phyloP scores from a whole-genome alignment of 2,329 filamentous ascomycete species.

The Hypoxylon sp. region DNA sequence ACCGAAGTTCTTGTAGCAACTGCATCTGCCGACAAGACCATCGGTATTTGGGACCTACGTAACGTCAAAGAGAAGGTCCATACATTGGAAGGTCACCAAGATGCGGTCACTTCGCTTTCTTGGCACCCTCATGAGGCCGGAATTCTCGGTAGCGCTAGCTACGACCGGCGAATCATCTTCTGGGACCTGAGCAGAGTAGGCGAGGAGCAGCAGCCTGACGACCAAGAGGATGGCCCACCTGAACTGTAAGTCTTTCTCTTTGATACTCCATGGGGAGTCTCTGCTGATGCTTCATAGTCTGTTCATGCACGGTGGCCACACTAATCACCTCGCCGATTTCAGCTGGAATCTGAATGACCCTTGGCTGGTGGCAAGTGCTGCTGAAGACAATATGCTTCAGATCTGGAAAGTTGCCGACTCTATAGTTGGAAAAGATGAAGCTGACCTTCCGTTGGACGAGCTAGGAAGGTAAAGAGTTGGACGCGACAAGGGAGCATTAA shows the following conservation, averaged over 20 bases:
- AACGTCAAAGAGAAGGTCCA: constrained; percentile 93
- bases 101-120: constrained; percentile 90
- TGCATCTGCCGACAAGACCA: constrained; percentile 93
- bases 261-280: not conserved
- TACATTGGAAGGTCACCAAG: constrained; percentile 87
- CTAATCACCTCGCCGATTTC: constrained; percentile 96
- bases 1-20: constrained; percentile 93
- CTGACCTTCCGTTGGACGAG: constrained; percentile 82
- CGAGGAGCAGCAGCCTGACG: constrained; percentile 94
- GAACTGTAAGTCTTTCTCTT: constrained; percentile 79
- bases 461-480: constrained; percentile 70
- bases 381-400: constrained; percentile 96
- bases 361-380: constrained; percentile 95
- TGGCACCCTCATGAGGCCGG: constrained; percentile 95
- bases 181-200: constrained; percentile 95
- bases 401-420: constrained; percentile 91
- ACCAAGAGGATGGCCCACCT: constrained; percentile 93
- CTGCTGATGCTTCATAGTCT: constrained; percentile 68
- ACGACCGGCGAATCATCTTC: constrained; percentile 93
- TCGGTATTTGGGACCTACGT: constrained; percentile 94
- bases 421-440: constrained; percentile 83
- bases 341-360: constrained; percentile 98
- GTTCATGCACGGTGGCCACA: constrained; percentile 99
- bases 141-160: constrained; percentile 90
- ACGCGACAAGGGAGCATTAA: constrained; percentile 13